Evolutionary conservation across 306 rosid genomes (phyloP), one percentile per base, ranked within the genome.

Genomic region (Cucumis hystrix): DNA sequence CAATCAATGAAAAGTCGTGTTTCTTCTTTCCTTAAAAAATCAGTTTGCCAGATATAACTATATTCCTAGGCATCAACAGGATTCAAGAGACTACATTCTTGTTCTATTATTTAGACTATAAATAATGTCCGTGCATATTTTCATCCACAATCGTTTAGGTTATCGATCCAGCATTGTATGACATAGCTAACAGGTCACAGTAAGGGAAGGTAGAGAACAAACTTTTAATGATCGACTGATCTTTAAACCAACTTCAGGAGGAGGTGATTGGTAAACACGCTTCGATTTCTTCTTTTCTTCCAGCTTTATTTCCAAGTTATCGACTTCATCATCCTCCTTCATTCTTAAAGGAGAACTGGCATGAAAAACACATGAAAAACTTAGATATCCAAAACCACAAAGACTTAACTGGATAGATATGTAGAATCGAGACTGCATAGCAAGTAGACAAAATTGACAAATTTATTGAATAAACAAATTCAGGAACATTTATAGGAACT

Each of bases 311-410:
- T 91, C 98, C 68, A 94, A 80, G 62, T 89, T 86, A 85, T 94
- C 98, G 74, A 91, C 98, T 84, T 94, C 98, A 23, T 94, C 98
- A 66, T 94, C 97, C 61, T 94, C 98, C 81, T 90, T 89, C 83
- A 91, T 83, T 86, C 78, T 90, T 59, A 94, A 87, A 3, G 96
- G 95, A 67, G 97, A 94, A 81, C 98, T 91, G 89, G 16, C 49
- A 69, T n/a, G 64, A 81, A 76, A 43, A 47, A 35, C 63, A 18
- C 62, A 15, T 66, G 75, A 37, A 64, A 64, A 9, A 18, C 73
- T 66, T 66, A 39, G 52, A 39, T 66, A 39, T 10, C 52, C 52
- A n/a, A 18, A 66, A 40, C 28, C 30, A 39, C 45, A 2, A 18
- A 18, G 73, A 66, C 10, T 39, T 15, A 40, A 9, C 73, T 25